Evolutionary conservation across 1,284 basidiomycete species (phyloP), one percentile per base, ranked within the genome.

Genomic region (Cutaneotrichosporon sp.): DNA sequence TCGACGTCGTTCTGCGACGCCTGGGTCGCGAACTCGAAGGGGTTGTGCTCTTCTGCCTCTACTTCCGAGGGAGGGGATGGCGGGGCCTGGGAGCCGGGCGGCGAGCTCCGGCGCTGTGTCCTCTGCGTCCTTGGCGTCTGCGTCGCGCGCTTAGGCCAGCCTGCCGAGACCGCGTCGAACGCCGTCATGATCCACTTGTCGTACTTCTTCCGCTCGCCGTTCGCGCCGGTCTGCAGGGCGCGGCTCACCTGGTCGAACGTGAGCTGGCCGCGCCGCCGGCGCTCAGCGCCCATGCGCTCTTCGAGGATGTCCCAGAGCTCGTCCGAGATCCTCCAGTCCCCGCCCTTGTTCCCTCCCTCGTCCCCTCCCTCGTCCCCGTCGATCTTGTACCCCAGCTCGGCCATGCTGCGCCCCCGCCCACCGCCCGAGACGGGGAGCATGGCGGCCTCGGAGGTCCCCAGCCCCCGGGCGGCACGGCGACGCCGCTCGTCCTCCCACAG

Each of bases 401-500:
- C 68, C 62, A 72, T 75, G 1, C 69, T 49, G n/a, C 75, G 57
- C 3, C 70, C 71, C 2, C 75, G 71, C 59, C 78, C 75, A 4
- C 78, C 78, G 25, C 76, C 76, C 18, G 66, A 68, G 22, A 71
- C 68, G 2, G 77, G 79, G 56, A 79, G 72, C 77, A 80, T 79
- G 18, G 68, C 73, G 3, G 57, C 60, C 46, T 72, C 72, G 31
- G 64, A 68, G 18, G 72, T 63, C 1, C 68, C 69, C 20, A 73
- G 65, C 0, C 92, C 92, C 29, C 83, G 84, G 8, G 82, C 83
- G 16, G 78, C 73, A 18, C 95, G 83, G 5, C 93, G 85, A 10
- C 83, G 82, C 11, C 89, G 86, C 75, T 98, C 95, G 69, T 97
- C 93, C 58, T 95, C 90, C 95, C 95, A 99, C 1, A 99, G 83